Conservation (phyloP, 78 protist species). For the Planoprotostelium fungivorum region DNA sequence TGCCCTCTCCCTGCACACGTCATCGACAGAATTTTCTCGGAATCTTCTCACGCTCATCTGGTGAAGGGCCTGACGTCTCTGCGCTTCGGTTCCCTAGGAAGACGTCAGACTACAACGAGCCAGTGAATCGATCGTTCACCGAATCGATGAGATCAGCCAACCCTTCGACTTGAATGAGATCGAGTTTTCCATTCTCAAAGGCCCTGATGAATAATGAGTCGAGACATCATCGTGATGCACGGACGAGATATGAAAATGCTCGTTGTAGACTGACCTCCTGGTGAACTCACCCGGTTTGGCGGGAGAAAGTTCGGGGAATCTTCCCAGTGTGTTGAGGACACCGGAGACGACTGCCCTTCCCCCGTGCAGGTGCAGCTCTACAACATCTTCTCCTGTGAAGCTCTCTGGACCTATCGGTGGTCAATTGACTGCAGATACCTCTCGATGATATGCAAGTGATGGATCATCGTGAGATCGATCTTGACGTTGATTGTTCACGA, state of each 20-base stretch:
- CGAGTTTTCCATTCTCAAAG: slow-evolving; percentile 80
- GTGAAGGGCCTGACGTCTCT: slow-evolving; percentile 66
- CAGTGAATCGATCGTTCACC: too few species aligned
- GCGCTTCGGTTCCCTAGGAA: slow-evolving; percentile 65
- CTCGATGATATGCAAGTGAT: too few species aligned
- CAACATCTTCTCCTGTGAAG: slow-evolving; percentile 93
- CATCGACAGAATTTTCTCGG: not conserved
- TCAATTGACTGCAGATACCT: too few species aligned
- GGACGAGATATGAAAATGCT: too few species aligned
- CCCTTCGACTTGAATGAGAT: slow-evolving; percentile 81
- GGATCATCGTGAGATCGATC: too few species aligned
- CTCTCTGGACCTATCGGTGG: slow-evolving; percentile 68
- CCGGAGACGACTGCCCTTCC: slow-evolving; percentile 75
- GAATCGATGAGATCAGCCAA: slow-evolving; percentile 80
- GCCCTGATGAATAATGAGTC: slow-evolving; percentile 70
- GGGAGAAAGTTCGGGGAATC: slow-evolving; percentile 14
- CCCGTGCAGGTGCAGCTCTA: slow-evolving; percentile 90
- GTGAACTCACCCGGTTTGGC: slow-evolving; percentile 90
- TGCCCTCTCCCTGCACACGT: slow-evolving; percentile 30
- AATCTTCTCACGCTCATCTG: slow-evolving; percentile 38
- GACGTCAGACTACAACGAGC: too few species aligned
- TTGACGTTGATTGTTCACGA: too few species aligned
- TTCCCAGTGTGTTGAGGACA: slow-evolving; percentile 46
- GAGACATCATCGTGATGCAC: too few species aligned
- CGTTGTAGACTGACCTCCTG: slow-evolving; percentile 17